Evolutionary conservation across 2,329 filamentous ascomycete species (phyloP).

Genomic region (Metarhizium robertsii): DNA sequence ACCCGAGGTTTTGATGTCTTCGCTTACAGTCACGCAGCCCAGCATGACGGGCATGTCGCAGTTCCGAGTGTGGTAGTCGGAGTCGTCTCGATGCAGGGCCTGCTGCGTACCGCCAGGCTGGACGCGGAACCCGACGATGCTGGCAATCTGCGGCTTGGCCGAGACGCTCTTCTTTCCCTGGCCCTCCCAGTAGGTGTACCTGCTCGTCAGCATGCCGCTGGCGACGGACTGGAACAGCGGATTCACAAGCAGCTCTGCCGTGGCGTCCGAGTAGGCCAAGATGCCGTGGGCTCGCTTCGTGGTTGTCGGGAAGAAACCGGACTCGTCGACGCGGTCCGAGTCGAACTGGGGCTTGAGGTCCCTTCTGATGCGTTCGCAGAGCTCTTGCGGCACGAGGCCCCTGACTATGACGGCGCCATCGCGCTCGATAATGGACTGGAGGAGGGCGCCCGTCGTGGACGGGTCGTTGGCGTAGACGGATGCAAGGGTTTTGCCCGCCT

Average conservation of each 20-base stretch:
- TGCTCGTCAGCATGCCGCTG: conserved; percentile 24
- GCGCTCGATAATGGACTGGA: conserved; percentile 15
- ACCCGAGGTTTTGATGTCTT: background rate
- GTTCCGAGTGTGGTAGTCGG: conserved; percentile 19
- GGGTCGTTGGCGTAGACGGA: conserved; percentile 13
- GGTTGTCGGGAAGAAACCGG: conserved; percentile 29
- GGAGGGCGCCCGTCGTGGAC: conserved; percentile 9
- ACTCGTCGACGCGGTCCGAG: conserved; percentile 23
- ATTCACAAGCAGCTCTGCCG: conserved; percentile 27
- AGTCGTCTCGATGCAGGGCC: conserved; percentile 27
- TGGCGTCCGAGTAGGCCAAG: conserved; percentile 25
- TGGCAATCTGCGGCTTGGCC: conserved; percentile 26
- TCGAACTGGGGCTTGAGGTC: conserved; percentile 29
- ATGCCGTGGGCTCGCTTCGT: conserved; percentile 30
- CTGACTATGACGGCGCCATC: conserved; percentile 29
- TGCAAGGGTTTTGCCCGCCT: conserved; percentile 13
- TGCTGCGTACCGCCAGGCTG: conserved; percentile 30
- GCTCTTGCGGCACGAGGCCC: conserved; percentile 21
- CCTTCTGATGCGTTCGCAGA: conserved; percentile 23
- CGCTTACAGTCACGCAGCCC: conserved; percentile 19
- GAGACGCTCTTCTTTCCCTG: conserved; percentile 20
- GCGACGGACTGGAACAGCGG: conserved; percentile 24
- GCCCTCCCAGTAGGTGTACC: conserved; percentile 26
- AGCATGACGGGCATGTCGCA: conserved; percentile 27
- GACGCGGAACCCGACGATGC: conserved; percentile 27